Conservation (phyloP, 176 grass and related monocot genomes). For the Elaeis guineensis region DNA sequence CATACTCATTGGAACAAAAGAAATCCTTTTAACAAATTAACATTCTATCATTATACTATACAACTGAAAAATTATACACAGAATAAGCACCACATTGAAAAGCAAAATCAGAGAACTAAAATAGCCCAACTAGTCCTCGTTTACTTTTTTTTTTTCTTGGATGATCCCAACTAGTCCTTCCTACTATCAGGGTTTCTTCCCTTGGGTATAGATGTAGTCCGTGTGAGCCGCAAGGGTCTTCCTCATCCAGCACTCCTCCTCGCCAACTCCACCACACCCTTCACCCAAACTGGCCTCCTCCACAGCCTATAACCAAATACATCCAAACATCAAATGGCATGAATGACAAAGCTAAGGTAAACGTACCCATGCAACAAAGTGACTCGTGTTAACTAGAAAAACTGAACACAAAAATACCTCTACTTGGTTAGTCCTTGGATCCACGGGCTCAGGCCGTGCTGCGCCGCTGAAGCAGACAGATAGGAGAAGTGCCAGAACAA, state of each 20-base stretch:
- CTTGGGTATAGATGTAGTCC: background rate
- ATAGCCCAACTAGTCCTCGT: too few relatives aligned
- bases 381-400: background rate
- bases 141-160: too few relatives aligned
- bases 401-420: background rate
- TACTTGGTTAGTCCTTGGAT: background rate
- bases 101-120: too few relatives aligned
- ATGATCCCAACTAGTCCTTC: too few relatives aligned
- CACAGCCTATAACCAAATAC: background rate
- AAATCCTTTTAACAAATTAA: too few relatives aligned
- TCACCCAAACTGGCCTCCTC: background rate
- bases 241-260: background rate
- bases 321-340: background rate
- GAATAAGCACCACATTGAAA: too few relatives aligned
- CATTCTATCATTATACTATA: too few relatives aligned
- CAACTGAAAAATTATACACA: too few relatives aligned
- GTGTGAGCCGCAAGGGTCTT: background rate
- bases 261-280: background rate
- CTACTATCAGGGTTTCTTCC: background rate
- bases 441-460: background rate
- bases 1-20: too few relatives aligned
- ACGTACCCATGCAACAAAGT: background rate
- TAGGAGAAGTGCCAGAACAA: background rate
- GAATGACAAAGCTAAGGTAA: background rate
- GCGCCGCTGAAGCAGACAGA: background rate